Conservation (phyloP, 805 yeast genomes). For the Brettanomyces custersianus region DNA sequence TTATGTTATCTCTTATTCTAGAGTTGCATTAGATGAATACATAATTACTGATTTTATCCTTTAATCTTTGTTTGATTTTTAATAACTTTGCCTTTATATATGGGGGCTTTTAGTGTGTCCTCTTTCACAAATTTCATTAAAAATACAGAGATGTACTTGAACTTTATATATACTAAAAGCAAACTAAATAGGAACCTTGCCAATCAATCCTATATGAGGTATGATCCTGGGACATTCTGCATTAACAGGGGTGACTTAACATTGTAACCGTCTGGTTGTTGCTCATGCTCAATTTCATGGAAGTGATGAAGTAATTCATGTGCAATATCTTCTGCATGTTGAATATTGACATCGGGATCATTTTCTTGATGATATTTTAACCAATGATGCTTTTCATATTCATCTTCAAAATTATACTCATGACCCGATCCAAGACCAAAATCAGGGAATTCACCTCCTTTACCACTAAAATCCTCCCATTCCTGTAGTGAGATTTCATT, state of each 20-base stretch:
- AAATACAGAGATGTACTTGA: too few species aligned
- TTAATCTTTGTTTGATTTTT: too few species aligned
- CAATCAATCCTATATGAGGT: background rate
- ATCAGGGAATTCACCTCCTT: constrained; percentile 78
- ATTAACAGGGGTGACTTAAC: constrained; percentile 7
- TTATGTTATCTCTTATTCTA: too few species aligned
- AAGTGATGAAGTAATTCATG: constrained; percentile 80
- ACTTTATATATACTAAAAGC: too few species aligned
- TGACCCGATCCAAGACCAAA: constrained; percentile 83
- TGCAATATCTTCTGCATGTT: constrained; percentile 85
- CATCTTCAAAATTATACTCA: constrained; percentile 87
- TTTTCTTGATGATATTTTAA: constrained; percentile 60
- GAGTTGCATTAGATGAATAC: too few species aligned
- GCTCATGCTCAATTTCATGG: constrained; percentile 57
- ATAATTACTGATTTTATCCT: too few species aligned
- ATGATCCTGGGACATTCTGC: constrained; percentile 9
- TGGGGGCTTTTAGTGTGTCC: too few species aligned
- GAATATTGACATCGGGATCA: constrained; percentile 74
- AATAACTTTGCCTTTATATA: too few species aligned
- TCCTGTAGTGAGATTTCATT: constrained; percentile 59
- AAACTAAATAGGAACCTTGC: too few species aligned
- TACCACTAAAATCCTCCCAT: constrained; percentile 50
- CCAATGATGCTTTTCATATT: constrained; percentile 96
- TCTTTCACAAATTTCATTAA: too few species aligned
- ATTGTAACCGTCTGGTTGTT: constrained; percentile 6